Evolutionary conservation across 2,329 filamentous ascomycete genomes (phyloP).

Genomic region (Talaromyces pinophilus): DNA sequence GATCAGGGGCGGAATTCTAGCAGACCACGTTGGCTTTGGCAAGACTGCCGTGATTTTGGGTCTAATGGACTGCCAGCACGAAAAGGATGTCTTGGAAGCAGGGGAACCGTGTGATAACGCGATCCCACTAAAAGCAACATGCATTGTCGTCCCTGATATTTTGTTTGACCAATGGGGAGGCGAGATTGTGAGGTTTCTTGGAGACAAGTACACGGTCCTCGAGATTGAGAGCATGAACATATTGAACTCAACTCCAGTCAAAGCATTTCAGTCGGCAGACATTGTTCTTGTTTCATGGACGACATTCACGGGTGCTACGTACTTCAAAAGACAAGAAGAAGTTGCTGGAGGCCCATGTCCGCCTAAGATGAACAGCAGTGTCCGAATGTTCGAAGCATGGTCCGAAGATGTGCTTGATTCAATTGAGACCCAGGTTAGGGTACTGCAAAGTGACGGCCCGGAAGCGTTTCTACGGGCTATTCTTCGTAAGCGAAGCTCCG

Average conservation of each 20-base stretch:
- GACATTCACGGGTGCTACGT: conserved; percentile 51
- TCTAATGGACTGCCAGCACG: conserved; percentile 53
- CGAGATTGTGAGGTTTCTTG: conserved; percentile 57
- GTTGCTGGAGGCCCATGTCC: conserved; percentile 53
- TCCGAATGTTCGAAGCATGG: conserved; percentile 58
- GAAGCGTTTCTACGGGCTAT: conserved; percentile 36
- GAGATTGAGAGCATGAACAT: conserved; percentile 44
- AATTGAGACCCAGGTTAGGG: conserved; percentile 46
- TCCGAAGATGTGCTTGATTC: conserved; percentile 47
- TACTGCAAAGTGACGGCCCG: conserved; percentile 36
- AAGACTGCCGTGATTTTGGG: conserved; percentile 65
- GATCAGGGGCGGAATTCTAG: conserved; percentile 62
- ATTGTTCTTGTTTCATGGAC: conserved; percentile 59
- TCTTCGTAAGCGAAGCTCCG: conserved; percentile 31
- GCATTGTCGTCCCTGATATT: conserved; percentile 60
- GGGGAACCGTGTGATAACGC: conserved; percentile 27
- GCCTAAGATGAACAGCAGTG: conserved; percentile 37
- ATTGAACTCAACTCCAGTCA: conserved; percentile 47
- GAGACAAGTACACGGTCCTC: conserved; percentile 47
- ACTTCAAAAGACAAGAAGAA: conserved; percentile 52
- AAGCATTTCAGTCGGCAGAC: conserved; percentile 50
- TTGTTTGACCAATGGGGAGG: conserved; percentile 60
- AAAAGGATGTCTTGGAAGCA: conserved; percentile 26
- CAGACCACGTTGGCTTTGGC: conserved; percentile 66
- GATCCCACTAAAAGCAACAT: conserved; percentile 56